phyloP scores from a whole-genome alignment of 805 yeast genomes.

The Candida hispaniensis region DNA sequence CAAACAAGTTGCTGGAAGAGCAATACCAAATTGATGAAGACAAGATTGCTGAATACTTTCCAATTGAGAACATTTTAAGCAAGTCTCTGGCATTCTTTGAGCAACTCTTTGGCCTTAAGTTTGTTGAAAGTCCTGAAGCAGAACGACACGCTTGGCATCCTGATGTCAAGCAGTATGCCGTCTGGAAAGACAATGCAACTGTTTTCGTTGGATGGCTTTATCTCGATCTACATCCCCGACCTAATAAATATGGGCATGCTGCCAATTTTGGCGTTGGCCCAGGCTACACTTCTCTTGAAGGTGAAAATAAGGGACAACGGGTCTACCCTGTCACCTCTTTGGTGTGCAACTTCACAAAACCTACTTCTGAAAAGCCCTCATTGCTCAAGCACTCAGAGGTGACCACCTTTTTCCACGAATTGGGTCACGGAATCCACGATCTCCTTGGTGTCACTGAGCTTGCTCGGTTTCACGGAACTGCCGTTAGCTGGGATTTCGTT shows the following conservation, averaged over 20 bases:
- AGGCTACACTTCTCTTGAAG: constrained; percentile 42
- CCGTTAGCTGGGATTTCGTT: constrained; percentile 76
- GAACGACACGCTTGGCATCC: constrained; percentile 51
- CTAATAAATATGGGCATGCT: constrained; percentile 80
- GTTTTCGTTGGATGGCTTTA: constrained; percentile 69
- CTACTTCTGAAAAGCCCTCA: constrained; percentile 60
- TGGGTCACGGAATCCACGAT: constrained; percentile 83
- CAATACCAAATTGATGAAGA: constrained; percentile 63
- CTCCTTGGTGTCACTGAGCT: constrained; percentile 55
- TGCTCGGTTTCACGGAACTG: constrained; percentile 64
- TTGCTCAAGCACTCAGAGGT: constrained; percentile 69
- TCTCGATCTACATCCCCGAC: constrained; percentile 76
- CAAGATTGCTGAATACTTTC: constrained; percentile 68
- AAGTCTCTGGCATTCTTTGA: constrained; percentile 68
- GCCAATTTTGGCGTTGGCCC: constrained; percentile 64
- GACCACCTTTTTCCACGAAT: constrained; percentile 77
- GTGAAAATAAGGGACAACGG: constrained; percentile 30
- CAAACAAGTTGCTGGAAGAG: constrained; percentile 53
- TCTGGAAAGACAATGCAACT: constrained; percentile 43
- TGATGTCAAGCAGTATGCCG: constrained; percentile 61
- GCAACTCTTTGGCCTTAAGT: constrained; percentile 55
- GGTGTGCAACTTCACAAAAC: constrained; percentile 77
- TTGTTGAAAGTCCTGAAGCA: constrained; percentile 40
- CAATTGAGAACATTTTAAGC: constrained; percentile 52
- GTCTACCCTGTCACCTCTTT: constrained; percentile 62